Evolutionary conservation across 2,329 filamentous ascomycete species (phyloP).

Genomic region (Fusarium transvaalense): DNA sequence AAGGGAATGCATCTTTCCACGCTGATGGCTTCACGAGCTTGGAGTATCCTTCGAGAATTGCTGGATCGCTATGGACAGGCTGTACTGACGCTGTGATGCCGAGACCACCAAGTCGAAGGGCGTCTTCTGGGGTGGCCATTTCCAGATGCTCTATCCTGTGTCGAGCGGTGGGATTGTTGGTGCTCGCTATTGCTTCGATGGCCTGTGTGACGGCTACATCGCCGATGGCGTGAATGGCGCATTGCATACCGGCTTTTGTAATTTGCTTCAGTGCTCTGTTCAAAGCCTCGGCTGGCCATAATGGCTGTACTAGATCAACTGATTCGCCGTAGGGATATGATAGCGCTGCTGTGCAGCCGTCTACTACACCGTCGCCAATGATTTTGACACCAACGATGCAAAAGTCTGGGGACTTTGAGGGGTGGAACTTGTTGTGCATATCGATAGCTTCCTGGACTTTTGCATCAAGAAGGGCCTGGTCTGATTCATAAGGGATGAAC

Average conservation of each 20-base stretch:
- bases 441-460: constrained; percentile 60
- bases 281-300: constrained; percentile 67
- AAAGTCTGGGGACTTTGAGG: constrained; percentile 46
- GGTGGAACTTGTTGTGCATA: constrained; percentile 51
- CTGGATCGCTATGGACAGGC: constrained; percentile 70
- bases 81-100: constrained; percentile 72
- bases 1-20: constrained; percentile 71
- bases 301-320: constrained; percentile 58
- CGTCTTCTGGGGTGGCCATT: constrained; percentile 67
- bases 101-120: constrained; percentile 65
- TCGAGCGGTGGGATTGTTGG: constrained; percentile 60
- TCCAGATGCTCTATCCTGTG: constrained; percentile 76
- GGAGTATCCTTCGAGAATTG: constrained; percentile 72
- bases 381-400: constrained; percentile 72
- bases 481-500: constrained; percentile 57
- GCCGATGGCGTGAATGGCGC: constrained; percentile 75
- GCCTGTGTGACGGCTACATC: constrained; percentile 69
- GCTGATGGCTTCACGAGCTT: constrained; percentile 66
- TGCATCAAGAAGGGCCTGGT: constrained; percentile 53
- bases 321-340: constrained; percentile 69
- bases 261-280: constrained; percentile 67
- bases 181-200: constrained; percentile 65
- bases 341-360: constrained; percentile 73
- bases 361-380: constrained; percentile 74
- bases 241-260: constrained; percentile 66